Conservation (phyloP, 331 rosid species). For the Telfairia occidentalis region DNA sequence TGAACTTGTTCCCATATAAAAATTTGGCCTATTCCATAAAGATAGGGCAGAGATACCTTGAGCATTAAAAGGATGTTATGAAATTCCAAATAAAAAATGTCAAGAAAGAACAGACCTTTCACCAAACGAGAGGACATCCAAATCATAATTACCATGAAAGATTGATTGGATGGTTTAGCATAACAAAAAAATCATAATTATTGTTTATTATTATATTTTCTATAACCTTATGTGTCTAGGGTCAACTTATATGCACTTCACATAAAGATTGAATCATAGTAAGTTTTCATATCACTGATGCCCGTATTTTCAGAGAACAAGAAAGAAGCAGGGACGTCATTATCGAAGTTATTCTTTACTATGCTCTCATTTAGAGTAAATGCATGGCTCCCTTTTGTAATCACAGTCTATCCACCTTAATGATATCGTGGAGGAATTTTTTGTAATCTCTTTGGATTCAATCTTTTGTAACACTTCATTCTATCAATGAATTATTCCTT, state of each 20-base stretch:
- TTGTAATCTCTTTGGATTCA: too few relatives aligned
- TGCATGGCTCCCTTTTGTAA: too few relatives aligned
- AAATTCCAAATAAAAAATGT: neutral
- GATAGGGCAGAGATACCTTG: constrained; percentile 6
- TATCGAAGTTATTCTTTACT: too few relatives aligned
- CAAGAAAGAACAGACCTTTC: neutral
- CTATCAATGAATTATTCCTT: too few relatives aligned
- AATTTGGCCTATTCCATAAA: constrained; percentile 50
- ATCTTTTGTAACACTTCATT: too few relatives aligned
- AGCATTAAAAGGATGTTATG: neutral
- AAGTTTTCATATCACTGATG: neutral
- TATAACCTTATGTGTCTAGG: neutral
- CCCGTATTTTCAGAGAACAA: too few relatives aligned
- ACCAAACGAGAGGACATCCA: neutral
- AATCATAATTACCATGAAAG: neutral
- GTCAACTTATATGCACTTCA: neutral
- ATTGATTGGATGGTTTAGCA: neutral
- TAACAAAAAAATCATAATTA: neutral
- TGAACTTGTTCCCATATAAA: constrained; percentile 61
- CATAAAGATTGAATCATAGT: neutral
- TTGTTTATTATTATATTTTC: neutral
- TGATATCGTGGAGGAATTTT: too few relatives aligned
- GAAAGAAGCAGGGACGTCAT: too few relatives aligned
- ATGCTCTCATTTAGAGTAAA: too few relatives aligned
- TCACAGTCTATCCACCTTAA: too few relatives aligned